Base-by-base conservation (phyloP, 306 rosid genomes). In the Vicia faba region DNA sequence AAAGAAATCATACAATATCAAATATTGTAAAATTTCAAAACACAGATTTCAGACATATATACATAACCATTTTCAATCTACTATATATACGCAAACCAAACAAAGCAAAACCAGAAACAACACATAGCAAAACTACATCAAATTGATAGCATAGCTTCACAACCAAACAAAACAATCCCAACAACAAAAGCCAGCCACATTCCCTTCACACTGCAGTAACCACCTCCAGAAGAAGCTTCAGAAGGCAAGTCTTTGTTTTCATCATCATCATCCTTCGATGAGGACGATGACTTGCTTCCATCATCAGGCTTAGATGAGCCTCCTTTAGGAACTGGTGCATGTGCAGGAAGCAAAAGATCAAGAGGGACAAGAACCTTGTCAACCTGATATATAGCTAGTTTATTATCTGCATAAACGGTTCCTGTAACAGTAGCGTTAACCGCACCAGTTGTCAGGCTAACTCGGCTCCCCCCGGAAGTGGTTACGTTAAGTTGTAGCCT, bases 341-440 rank as follows among this genome's bases (percentile, higher is more conserved):
- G 84, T 0, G 90, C 64, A 0, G 86, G 81, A 46, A 82, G 85
- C 15, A 87, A 81, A 12, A 83, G 7, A 18, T 85, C 93, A 5
- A 79, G 79, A n/a, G 96, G 96, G 41, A 83, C 84, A 40, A 89
- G 87, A 60, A 89, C 96, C 64, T 75, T 79, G 33, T 89, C 83
- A 2, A 89, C 80, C 33, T 74, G 79, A 66, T 86, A 89, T 23
- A 86, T 45, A 6, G 84, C 91, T 0, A 88, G 55, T 67, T 84
- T 85, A 57, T 29, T 57, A 51, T 86, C 90, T 1, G 85, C 50
- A 54, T 82, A 89, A 5, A 89, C 54, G 0, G 87, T 84, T n/a
- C 85, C 92, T 0, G 83, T 77, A 16, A 89, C 64, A 4, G 90
- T 50, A 9, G 96, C 84, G 51, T 89, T 86, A 4, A 84, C 91